Conservation (phyloP, 2,329 filamentous ascomycete genomes). For the Penicillium glabrum region DNA sequence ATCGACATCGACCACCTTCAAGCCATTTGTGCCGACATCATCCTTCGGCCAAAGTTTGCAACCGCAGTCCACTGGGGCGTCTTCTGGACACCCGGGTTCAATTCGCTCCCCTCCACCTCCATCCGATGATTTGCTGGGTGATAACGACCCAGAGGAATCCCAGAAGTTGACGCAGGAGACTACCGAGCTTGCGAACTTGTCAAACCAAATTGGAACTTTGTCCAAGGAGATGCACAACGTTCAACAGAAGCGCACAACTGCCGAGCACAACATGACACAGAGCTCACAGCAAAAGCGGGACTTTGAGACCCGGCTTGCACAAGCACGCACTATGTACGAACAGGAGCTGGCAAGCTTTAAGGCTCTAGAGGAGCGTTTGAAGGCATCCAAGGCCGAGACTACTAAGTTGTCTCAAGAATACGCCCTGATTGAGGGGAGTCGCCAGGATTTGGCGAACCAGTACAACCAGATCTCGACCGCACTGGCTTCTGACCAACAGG, state of each 20-base stretch:
- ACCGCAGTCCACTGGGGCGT: constrained; percentile 71
- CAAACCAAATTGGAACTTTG: constrained; percentile 88
- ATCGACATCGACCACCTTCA: constrained; percentile 61
- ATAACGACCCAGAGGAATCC: constrained; percentile 83
- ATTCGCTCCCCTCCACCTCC: constrained; percentile 49
- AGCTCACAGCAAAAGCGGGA: constrained; percentile 85
- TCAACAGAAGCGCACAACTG: constrained; percentile 73
- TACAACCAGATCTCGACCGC: constrained; percentile 73
- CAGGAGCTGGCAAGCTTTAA: constrained; percentile 88
- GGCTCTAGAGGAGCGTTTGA: constrained; percentile 78
- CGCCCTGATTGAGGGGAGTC: constrained; percentile 75
- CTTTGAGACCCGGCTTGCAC: constrained; percentile 83
- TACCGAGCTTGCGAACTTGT: constrained; percentile 89
- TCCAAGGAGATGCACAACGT: constrained; percentile 94
- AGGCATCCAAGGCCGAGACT: constrained; percentile 73
- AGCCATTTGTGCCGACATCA: constrained; percentile 88
- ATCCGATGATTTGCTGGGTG: constrained; percentile 84
- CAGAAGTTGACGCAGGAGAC: constrained; percentile 87
- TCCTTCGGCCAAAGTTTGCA: constrained; percentile 84
- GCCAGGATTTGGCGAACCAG: constrained; percentile 78
- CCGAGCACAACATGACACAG: constrained; percentile 79
- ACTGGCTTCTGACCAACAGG: constrained; percentile 82
- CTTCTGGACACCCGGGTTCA: constrained; percentile 33
- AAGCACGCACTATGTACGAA: constrained; percentile 85
- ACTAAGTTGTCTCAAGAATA: constrained; percentile 82